Evolutionary conservation across 2,329 filamentous ascomycete genomes (phyloP).

Genomic region (Cladosporium oxysporum): DNA sequence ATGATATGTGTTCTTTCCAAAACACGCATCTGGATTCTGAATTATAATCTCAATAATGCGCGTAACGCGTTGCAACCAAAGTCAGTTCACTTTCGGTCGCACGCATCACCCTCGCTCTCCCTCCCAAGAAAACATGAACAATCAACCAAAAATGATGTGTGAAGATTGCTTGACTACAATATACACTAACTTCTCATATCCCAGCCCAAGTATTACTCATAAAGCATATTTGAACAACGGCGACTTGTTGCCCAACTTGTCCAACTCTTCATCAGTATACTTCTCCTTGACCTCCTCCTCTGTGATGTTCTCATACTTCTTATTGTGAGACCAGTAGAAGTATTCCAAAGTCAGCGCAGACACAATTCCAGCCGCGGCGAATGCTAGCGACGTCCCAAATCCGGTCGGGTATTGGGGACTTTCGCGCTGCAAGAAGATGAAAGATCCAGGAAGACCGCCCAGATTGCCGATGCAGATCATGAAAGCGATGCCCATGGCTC

Average conservation of each 20-base stretch:
- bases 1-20: not conserved
- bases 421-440: constrained; percentile 41
- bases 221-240: constrained; percentile 42
- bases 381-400: constrained; percentile 39
- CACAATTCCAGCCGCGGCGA: constrained; percentile 29
- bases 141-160: not conserved
- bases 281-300: constrained; percentile 38
- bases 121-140: not conserved
- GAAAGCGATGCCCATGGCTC: constrained; percentile 45
- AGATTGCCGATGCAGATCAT: constrained; percentile 36
- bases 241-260: constrained; percentile 42
- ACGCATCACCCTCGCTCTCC: not conserved
- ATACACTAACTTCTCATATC: not conserved
- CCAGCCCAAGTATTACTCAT: not conserved
- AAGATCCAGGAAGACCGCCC: constrained; percentile 44
- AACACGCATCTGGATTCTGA: not conserved
- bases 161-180: not conserved
- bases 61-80: not conserved
- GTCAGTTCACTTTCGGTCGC: not conserved
- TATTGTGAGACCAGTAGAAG: constrained; percentile 36
- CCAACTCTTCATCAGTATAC: constrained; percentile 41
- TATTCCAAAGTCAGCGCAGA: constrained; percentile 26
- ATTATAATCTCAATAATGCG: not conserved
- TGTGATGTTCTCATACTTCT: constrained; percentile 35
- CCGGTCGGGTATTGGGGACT: constrained; percentile 53